A percentile compares a stretch with the other conserved stretches of the same genome.
phyloP scores from a whole-genome alignment of 179 eudicot genomes.

The Silene coronaria region DNA sequence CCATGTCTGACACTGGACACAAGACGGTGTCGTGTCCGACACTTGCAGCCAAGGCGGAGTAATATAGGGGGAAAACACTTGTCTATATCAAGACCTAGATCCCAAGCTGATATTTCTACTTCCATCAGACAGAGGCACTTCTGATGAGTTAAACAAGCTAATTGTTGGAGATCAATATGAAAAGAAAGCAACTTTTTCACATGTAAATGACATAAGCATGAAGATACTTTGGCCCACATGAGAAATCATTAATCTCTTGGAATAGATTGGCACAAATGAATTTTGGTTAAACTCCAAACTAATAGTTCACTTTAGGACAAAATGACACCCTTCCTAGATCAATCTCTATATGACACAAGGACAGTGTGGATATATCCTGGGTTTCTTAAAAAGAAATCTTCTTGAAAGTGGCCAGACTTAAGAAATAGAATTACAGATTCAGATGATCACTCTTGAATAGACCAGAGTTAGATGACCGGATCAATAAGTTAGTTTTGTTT shows the following conservation, averaged over 20 bases:
- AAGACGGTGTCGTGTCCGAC: no score
- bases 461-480: constrained; percentile 2
- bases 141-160: background rate
- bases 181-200: background rate
- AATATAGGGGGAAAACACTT: no score
- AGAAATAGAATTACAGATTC: background rate
- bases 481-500: background rate
- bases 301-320: background rate
- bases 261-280: background rate
- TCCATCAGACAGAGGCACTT: background rate
- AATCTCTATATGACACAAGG: background rate
- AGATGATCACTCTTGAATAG: constrained; percentile 10
- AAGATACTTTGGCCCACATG: background rate
- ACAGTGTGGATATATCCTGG: background rate
- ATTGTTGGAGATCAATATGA: background rate
- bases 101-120: background rate
- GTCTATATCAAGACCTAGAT: background rate
- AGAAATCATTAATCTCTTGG: background rate
- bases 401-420: background rate
- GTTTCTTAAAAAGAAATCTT: background rate
- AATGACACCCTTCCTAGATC: background rate
- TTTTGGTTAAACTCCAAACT: background rate
- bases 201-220: background rate
- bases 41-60: no score
- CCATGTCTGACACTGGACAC: no score